Base-by-base conservation (phyloP, 305 asterid species). In the Nicotiana rustica region DNA sequence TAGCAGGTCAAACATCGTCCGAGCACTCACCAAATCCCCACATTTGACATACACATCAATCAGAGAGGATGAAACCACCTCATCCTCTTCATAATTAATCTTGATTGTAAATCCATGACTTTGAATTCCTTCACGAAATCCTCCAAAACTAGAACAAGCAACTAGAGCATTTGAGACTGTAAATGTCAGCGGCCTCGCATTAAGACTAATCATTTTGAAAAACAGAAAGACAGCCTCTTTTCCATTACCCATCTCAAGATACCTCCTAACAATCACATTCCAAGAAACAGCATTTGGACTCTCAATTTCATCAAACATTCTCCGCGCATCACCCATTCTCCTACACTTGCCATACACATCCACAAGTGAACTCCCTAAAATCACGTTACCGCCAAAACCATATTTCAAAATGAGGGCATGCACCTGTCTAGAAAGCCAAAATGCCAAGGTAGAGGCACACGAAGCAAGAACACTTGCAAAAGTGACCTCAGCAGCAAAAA, bases 221-320 rank as follows among this genome's bases (percentile, higher is more conserved):
- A 94, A 93, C 94, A 94, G 83, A 70, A 69, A 70, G 64, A 90
- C 82, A 0, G 95, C 92, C 84, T 89, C 91, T 57, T 69, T 84
- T 77, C 92, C 93, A 31, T 85, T 82, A 17, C 91, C 94, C 83
- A 85, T 73, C 78, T 94, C 96, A 67, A 92, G 87, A 87, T 93
- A 93, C 91, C 97, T 90, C 71, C 97, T 89, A 79, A 94, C 83
- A 61, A 93, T 94, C 82, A 94, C 94, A 86, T 94, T 93, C 97
- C 97, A 94, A 17, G 97, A 87, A 36, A 93, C 86, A 10, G 77
- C 86, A 80, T 95, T 92, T 35, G 95, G 94, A 29, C 84, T 83
- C 90, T 84, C 83, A 82, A 95, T 90, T 81, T 86, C 95, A 82
- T 93, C 93, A 85, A 95, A 95, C 92, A 91, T 90, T 85, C 86